Evolutionary conservation across 2,329 filamentous ascomycete species (phyloP), one percentile per base, ranked within the genome.

Genomic region (Alternaria arbusti): DNA sequence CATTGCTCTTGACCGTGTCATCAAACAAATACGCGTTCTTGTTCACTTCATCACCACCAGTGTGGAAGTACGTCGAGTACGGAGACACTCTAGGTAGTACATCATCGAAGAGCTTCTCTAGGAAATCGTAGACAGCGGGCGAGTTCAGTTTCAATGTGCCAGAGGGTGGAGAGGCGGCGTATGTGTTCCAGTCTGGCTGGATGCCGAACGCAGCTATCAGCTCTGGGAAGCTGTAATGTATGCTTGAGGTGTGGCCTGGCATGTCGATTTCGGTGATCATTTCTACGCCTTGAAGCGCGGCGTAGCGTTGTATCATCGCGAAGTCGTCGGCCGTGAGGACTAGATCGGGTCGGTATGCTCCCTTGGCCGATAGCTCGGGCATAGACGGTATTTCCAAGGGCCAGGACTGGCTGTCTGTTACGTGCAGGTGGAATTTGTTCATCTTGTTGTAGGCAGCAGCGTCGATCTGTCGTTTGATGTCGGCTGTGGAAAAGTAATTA

Each of bases 41-140:
- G 79, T 96, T 95, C 65, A 96, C 88, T 82, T 97, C 94, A 73
- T 97, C 94, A 58, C 94, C 94, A 47, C 94, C 94, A 1, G 91
- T 91, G 81, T 97, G 93, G 83, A 95, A 96, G 81, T 95, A 88
- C 7, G 88, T 82, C 3, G 90, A 85, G 78, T 92, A 93, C 0
- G 90, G 88, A 11, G 36, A 51, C 1, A 78, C 63, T 9, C 78
- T 66, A 13, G 93, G 93, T 57, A 96, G 82, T 23, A 97, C 76
- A 74, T 97, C 94, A n/a, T 85, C 84, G 70, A 93, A 90, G 13
- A 97, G 80, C 40, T 80, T 90, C 60, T 91, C 86, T 11, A 97
- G 79, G 78, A 97, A 96, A 2, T 85, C 81, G 70, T 90, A 86
- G 2, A 96, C 92, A 1, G 82, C 85, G 1, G 88, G 82, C 57